Conservation (phyloP, 495 filamentous ascomycete species). For the Aspergillus bertholletiae region DNA sequence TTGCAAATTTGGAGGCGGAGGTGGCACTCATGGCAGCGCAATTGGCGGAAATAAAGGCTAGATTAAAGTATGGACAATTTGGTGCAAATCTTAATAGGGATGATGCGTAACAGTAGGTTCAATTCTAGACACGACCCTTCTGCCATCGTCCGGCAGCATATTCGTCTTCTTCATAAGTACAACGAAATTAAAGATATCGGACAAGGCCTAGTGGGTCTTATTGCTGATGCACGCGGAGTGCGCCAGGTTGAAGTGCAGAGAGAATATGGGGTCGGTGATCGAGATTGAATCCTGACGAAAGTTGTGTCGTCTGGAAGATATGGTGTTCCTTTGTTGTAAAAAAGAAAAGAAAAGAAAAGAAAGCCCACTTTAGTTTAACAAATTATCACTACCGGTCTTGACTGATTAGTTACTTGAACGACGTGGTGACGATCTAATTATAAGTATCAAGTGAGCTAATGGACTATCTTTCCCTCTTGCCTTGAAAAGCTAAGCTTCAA, state of each 20-base stretch:
- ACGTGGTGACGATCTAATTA: too few species aligned
- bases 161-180: constrained; percentile 66
- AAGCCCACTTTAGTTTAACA: too few species aligned
- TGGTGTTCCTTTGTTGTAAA: too few species aligned
- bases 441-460: too few species aligned
- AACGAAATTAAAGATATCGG: constrained; percentile 77
- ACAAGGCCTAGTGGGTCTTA: constrained; percentile 67
- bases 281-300: constrained; percentile 25
- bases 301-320: too few species aligned
- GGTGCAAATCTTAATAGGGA: neutral
- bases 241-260: constrained; percentile 59
- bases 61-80: constrained; percentile 33
- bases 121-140: constrained; percentile 27
- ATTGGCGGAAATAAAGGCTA: constrained; percentile 24
- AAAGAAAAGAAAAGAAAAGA: too few species aligned
- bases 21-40: constrained; percentile 26
- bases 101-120: neutral
- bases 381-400: too few species aligned
- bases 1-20: constrained; percentile 34
- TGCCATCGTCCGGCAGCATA: constrained; percentile 59
- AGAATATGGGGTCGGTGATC: constrained; percentile 46
- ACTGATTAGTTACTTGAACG: too few species aligned
- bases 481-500: too few species aligned
- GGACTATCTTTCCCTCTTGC: too few species aligned
- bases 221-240: constrained; percentile 68